Base-by-base conservation (phyloP, 2,329 filamentous ascomycete species). In the Stenocarpella maydis region DNA sequence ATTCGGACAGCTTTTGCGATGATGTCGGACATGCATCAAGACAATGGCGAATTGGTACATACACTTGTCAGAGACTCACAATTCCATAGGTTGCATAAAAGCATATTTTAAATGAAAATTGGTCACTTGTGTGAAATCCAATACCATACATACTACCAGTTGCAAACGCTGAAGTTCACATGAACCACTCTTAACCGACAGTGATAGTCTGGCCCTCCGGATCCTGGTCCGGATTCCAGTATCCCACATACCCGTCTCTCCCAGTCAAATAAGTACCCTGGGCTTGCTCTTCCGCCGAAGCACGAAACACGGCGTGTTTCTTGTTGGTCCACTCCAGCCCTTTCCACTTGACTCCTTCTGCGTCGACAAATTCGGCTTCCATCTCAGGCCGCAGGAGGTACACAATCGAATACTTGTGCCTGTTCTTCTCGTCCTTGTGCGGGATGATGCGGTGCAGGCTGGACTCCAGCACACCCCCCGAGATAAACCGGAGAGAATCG, bases 381-480 rank as follows among this genome's bases (percentile, higher is more conserved):
- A 63, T 63, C 21, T 63, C 58, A 0, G 58, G 58, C n/a, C 58
- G 41, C n/a, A 63, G 12, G 1, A 63, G 43, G 17, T 63, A 63
- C 1, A 63, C 58, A 15, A 63, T 63, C 14, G 58, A 63, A 28
- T 63, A 63, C 3, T 63, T 63, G 15, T 63, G 58, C 15, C 58
- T 63, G 28, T 28, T 31, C 5, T 63, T 63, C 43, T 63, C 58
- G 43, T 63, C 58, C 4, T 47, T 63, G 8, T 63, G 58, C 0
- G 58, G 58, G 19, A 63, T 63, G 4, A 63, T 63, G 28, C 58
- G 58, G 12, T 63, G 58, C n/a, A 63, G 19, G 58, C 58, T 63
- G 6, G 58, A 63, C 43, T 63, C 58, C 7, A 63, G n/a, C 1
- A 63, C 28, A 1, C 58, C 58, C 8, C 58, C 58, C 4, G 58